A percentile compares a stretch with the other conserved stretches of the same genome.
These are phyloP conservation scores for Alnus glutinosa DNA, from an alignment of 306 rosid species.

Conservation along the genomic window DNA sequence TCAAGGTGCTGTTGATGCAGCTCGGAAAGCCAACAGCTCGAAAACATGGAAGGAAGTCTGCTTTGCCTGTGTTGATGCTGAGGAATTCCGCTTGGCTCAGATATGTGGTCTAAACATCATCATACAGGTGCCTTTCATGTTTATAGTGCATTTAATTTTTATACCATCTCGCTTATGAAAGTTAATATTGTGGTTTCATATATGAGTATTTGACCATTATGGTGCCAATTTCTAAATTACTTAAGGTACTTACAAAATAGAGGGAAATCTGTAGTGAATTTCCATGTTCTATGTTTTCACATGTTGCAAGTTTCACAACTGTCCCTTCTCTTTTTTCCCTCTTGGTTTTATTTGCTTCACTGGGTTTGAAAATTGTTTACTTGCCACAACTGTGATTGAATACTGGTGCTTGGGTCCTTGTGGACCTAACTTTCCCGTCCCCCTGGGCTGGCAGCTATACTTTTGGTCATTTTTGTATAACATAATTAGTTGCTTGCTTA, in stretches of 20 bases:
- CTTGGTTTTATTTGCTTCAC: not conserved
- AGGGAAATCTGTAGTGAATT: not conserved
- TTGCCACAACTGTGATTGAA: not conserved
- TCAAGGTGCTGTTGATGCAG: constrained; percentile 98
- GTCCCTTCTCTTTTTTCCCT: not conserved
- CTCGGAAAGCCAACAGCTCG: constrained; percentile 92
- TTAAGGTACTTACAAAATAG: not conserved
- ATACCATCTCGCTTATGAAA: not conserved
- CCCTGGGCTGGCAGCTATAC: not conserved
- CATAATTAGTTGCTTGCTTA: constrained; percentile 22
- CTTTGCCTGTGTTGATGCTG: constrained; percentile 97
- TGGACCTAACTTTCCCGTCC: not conserved
- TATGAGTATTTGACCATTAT: not conserved
- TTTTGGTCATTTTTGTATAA: not conserved
- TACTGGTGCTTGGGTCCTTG: not conserved
- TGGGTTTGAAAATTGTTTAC: not conserved
- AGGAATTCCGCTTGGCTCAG: constrained; percentile 93
- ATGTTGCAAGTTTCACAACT: not conserved
- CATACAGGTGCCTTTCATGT: constrained; percentile 56
- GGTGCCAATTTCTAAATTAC: not conserved
- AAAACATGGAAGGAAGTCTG: constrained; percentile 98
- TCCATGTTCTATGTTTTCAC: not conserved
- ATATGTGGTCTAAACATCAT: constrained; percentile 95
- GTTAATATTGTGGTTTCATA: not conserved
- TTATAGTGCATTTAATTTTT: constrained; percentile 7